Base-by-base conservation (phyloP, 2,329 filamentous ascomycete species). In the Phaeosphaeriaceae sp. region DNA sequence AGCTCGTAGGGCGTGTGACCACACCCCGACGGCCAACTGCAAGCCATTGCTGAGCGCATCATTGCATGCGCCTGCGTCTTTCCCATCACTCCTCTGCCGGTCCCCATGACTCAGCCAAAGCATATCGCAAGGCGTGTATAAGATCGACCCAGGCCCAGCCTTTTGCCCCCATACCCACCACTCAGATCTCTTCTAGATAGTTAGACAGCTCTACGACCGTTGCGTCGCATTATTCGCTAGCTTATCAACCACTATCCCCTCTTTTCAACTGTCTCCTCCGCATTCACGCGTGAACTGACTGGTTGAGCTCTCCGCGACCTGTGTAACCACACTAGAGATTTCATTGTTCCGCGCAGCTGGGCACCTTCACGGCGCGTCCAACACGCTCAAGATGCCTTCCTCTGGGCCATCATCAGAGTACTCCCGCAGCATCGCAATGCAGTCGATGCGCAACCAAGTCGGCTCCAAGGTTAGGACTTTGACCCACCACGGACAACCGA, bases 401-500 rank as follows among this genome's bases (percentile, higher is more conserved):
- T 66, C 65, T 27, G 61, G 58, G 24, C 42, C 54, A 48, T 61
- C 62, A 40, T 72, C 69, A 17, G 54, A 63, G 46, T 40, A 51
- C 33, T 60, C 57, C 45, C 69, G 69, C 48, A 66, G 69, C 36
- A 69, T 56, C 57, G 63, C 68, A 20, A 73, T 74, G 69, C 69
- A 72, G 27, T 60, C 68, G 5, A 60, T 76, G 51, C 65, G 72
- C 15, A 72, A 68, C 46, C 72, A 76, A 45, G 69, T 78, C 11
- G 71, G 69, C 17, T 68, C 67, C 64, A 76, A 74, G 57, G 67
- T 78, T 40, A 68, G 73, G 36, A 75, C 70, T 53, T 62, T 78
- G 1, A 64, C 72, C 17, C 61, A 68, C 45, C 62, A 71, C 54
- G 71, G 71, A 54, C 77, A 79, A 58, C 79, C 80, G 19, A 70